Base-by-base conservation (phyloP, 2,329 filamentous ascomycete genomes). In the Trichophyton simii region DNA sequence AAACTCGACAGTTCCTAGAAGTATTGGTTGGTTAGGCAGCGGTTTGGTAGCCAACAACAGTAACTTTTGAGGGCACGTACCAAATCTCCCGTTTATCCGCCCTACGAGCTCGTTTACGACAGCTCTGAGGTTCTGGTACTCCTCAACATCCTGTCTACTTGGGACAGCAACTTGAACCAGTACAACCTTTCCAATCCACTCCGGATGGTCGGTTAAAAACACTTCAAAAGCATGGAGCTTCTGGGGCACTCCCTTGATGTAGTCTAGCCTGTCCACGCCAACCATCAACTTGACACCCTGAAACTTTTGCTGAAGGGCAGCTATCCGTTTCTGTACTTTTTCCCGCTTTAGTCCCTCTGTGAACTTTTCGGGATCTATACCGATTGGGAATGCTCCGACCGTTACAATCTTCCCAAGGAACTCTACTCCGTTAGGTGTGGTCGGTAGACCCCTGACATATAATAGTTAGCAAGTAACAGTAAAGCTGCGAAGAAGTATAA, bases 221-320 rank as follows among this genome's bases (percentile, higher is more conserved):
- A 97, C 90, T 74, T 99, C 94, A 48, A 97, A 83, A 1, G 94
- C 92, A 70, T 97, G 94, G 8, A 99, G 80, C 74, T 99, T 99
- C 75, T 99, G 94, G 0, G 94, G 94, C 8, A 99, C 91, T 65
- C 94, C 94, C 77, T 97, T 97, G 83, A 97, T 97, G 76, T 99
- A 97, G 75, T 99, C 94, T 58, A 97, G 82, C 58, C 94, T 88
- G 73, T 99, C 94, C 59, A 97, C 94, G 65, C 94, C 92, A 42
- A 97, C 92, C 68, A 99, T 95, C 66, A 97, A 83, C 78, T 96
- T 96, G 68, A 96, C 89, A 55, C 91, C 92, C 66, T 95, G 87
- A 70, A 97, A 99, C 75, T 96, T 96, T 71, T 88, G 87, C 70
- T 88, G 86, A 3, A 97, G 80, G 1, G 87, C 84, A 3, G 86